phyloP scores from a whole-genome alignment of 2,329 filamentous ascomycete species.

The Fusarium brachygibbosum region DNA sequence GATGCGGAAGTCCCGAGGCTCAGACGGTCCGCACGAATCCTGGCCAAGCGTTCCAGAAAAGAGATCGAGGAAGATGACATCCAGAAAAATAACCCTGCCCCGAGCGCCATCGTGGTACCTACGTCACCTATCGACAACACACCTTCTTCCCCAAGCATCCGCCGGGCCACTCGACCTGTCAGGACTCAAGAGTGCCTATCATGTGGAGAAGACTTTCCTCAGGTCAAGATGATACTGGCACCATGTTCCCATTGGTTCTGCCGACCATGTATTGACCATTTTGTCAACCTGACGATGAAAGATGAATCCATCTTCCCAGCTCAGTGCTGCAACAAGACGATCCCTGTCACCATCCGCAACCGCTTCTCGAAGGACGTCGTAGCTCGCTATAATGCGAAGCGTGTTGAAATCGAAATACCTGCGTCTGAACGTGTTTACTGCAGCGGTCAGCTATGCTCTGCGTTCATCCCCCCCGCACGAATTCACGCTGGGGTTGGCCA shows the following conservation, averaged over 20 bases:
- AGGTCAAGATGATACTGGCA: accelerated
- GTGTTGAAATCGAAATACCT: constrained; percentile 61
- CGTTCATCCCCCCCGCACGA: constrained; percentile 58
- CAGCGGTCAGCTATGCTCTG: constrained; percentile 57
- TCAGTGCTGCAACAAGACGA: constrained; percentile 61
- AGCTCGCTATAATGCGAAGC: constrained; percentile 58
- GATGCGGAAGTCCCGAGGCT: not conserved
- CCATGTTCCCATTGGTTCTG: constrained; percentile 67
- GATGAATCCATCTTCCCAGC: constrained; percentile 69
- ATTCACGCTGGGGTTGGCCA: constrained; percentile 54
- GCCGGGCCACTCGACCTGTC: not conserved
- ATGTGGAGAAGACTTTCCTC: constrained; percentile 3
- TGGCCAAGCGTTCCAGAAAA: not conserved
- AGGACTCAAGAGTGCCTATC: constrained; percentile 2
- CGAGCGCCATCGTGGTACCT: no score
- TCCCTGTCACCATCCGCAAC: constrained; percentile 53
- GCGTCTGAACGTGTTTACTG: constrained; percentile 64
- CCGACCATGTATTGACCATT: constrained; percentile 57
- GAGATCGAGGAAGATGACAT: not conserved
- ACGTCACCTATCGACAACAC: not conserved
- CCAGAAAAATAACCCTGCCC: not conserved
- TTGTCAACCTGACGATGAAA: constrained; percentile 60
- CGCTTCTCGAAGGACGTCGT: constrained; percentile 53
- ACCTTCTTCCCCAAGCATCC: not conserved
- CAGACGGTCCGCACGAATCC: not conserved